These are phyloP conservation scores for Yarrowia sp. DNA, from an alignment of 805 yeast genomes.

Conservation along the genomic window DNA sequence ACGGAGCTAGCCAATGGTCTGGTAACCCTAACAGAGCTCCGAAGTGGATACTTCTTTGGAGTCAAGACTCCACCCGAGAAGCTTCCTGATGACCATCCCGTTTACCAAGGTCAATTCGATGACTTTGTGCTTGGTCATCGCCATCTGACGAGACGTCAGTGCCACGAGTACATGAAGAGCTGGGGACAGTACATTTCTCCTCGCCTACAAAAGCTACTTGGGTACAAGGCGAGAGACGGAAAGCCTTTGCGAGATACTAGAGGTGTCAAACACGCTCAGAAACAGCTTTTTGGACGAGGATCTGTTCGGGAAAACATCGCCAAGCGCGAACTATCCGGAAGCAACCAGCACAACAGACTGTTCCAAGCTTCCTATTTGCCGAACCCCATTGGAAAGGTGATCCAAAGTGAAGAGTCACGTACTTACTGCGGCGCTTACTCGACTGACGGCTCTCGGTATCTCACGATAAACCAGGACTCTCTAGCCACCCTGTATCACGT, in stretches of 20 bases:
- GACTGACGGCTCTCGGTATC: background rate
- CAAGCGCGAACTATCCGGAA: background rate
- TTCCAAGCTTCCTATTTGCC: constrained; percentile 5
- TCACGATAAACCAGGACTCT: constrained; percentile 2
- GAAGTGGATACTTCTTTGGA: constrained; percentile 18
- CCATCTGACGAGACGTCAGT: background rate
- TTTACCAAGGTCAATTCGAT: constrained; percentile 1
- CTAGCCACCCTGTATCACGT: background rate
- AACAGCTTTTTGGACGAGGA: background rate
- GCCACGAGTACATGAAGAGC: background rate
- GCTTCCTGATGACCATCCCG: constrained; percentile 1
- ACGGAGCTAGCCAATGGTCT: constrained; percentile 10
- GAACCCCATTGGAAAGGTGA: constrained; percentile 16
- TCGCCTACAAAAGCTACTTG: background rate
- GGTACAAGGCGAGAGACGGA: constrained; percentile 17
- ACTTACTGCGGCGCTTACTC: constrained; percentile 10
- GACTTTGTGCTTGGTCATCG: constrained; percentile 3
- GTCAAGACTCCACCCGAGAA: background rate
- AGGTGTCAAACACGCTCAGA: background rate
- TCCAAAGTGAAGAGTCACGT: background rate
- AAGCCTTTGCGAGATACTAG: constrained; percentile 4
- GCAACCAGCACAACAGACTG: background rate
- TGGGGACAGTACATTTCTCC: constrained; percentile 13
- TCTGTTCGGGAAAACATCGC: constrained; percentile 1
- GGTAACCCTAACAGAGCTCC: background rate